Evolutionary conservation across 345 rosid species (phyloP).

Genomic region (Lumnitzera racemosa): DNA sequence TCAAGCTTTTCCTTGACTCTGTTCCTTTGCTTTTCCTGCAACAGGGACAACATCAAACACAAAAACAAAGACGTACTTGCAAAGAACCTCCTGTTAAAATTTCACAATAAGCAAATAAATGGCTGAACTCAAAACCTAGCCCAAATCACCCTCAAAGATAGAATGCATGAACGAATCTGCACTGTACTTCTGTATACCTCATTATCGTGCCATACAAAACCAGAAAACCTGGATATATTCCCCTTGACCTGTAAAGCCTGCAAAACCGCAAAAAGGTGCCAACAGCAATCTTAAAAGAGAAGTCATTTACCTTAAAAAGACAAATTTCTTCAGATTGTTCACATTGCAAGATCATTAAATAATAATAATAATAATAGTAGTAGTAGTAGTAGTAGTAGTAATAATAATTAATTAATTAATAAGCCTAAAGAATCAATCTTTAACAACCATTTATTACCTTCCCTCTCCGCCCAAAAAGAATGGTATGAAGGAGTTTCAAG

Average conservation of each 20-base stretch:
- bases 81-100: background rate
- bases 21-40: slow-evolving; percentile 71
- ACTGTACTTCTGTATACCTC: slow-evolving; percentile 43
- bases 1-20: slow-evolving; percentile 80
- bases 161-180: background rate
- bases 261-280: slow-evolving; percentile 22
- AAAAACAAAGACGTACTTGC: background rate
- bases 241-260: slow-evolving; percentile 86
- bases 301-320: no score
- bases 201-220: slow-evolving; percentile 82
- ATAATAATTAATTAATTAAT: no score
- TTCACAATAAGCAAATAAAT: slow-evolving; percentile 1
- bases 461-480: slow-evolving; percentile 79
- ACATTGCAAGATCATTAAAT: background rate
- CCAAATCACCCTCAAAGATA: no score
- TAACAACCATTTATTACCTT: slow-evolving; percentile 38
- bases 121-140: background rate
- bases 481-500: slow-evolving; percentile 60
- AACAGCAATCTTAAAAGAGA: background rate
- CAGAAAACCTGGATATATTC: slow-evolving; percentile 80
- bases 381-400: no score
- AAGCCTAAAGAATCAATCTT: slow-evolving; percentile 1
- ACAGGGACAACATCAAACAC: slow-evolving; percentile 7
- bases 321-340: no score
- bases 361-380: background rate